phyloP scores from a whole-genome alignment of 805 yeast species.

The Lachancea kluyveri region DNA sequence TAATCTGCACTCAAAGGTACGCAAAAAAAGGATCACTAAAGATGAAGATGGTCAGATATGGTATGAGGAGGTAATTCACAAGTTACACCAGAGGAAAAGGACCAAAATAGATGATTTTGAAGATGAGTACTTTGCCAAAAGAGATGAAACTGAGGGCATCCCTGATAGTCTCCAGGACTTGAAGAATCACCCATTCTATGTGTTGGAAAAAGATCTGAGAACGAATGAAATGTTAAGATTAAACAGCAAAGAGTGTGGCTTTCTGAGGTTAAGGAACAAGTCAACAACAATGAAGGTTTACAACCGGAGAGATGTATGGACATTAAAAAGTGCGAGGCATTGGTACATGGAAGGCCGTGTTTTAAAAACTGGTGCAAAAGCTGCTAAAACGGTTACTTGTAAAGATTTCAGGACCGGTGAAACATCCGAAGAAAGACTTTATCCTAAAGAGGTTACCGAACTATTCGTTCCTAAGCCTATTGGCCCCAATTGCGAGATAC shows the following conservation, averaged over 20 bases:
- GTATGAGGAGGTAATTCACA: constrained; percentile 43
- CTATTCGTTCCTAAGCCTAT: constrained; percentile 57
- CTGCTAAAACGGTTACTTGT: constrained; percentile 42
- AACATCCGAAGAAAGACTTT: constrained; percentile 59
- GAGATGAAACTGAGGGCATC: constrained; percentile 74
- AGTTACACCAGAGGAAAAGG: constrained; percentile 23
- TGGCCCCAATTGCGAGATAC: constrained; percentile 53
- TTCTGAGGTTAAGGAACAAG: constrained; percentile 44
- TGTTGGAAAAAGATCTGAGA: constrained; percentile 66
- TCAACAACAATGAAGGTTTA: constrained; percentile 54
- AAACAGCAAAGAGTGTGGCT: constrained; percentile 60
- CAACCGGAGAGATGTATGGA: constrained; percentile 56
- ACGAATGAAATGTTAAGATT: constrained; percentile 70
- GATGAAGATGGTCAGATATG: constrained; percentile 52
- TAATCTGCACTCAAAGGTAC: constrained; percentile 64
- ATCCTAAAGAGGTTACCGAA: constrained; percentile 75
- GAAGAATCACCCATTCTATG: constrained; percentile 81
- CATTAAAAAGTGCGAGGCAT: constrained; percentile 65
- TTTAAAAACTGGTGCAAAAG: constrained; percentile 62
- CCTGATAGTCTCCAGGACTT: constrained; percentile 81
- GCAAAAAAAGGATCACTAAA: constrained; percentile 64
- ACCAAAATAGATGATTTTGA: constrained; percentile 32
- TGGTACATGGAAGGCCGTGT: constrained; percentile 84
- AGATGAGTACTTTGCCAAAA: constrained; percentile 31
- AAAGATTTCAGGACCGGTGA: constrained; percentile 35